These are phyloP conservation scores for Psophocarpus tetragonolobus DNA, from an alignment of 306 rosid species.

Conservation along the genomic window DNA sequence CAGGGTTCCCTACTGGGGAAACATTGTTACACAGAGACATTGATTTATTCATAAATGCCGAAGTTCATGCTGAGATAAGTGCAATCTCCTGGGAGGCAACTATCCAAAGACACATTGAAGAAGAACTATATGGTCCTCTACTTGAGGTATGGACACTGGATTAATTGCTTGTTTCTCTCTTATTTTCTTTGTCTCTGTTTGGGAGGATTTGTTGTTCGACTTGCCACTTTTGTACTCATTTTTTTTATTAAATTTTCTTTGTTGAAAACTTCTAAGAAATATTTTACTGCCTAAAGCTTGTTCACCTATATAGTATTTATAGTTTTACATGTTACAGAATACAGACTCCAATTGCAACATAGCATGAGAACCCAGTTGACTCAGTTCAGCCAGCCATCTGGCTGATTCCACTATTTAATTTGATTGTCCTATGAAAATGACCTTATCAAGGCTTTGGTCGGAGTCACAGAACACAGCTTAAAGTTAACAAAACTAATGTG, in stretches of 20 bases:
- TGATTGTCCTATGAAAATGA: not conserved
- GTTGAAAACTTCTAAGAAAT: not conserved
- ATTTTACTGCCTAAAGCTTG: conserved; percentile 12
- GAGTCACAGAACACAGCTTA: not conserved
- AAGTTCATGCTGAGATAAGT: conserved; percentile 69
- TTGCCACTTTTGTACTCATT: not conserved
- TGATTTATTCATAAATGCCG: conserved; percentile 63
- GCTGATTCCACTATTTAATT: not conserved
- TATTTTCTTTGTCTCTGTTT: not conserved
- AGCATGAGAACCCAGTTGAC: not conserved
- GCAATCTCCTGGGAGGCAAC: conserved; percentile 94
- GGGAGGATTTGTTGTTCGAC: not conserved
- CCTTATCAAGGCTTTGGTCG: not conserved
- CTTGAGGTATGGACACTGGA: conserved; percentile 56
- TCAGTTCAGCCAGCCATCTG: not conserved
- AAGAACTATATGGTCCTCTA: conserved; percentile 75
- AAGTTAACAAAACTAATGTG: not conserved
- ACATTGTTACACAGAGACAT: conserved; percentile 65
- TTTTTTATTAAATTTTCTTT: not conserved
- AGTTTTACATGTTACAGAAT: conserved; percentile 3
- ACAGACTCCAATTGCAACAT: not conserved
- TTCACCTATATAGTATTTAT: not conserved
- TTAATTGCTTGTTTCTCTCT: not conserved
- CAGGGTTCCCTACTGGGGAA: conserved; percentile 70
- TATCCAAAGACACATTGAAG: conserved; percentile 89